Percentiles rank a stretch among this genome's conserved stretches.
Evolutionary conservation across 495 filamentous ascomycete species (phyloP).

Genomic region (Bacidia rubella): DNA sequence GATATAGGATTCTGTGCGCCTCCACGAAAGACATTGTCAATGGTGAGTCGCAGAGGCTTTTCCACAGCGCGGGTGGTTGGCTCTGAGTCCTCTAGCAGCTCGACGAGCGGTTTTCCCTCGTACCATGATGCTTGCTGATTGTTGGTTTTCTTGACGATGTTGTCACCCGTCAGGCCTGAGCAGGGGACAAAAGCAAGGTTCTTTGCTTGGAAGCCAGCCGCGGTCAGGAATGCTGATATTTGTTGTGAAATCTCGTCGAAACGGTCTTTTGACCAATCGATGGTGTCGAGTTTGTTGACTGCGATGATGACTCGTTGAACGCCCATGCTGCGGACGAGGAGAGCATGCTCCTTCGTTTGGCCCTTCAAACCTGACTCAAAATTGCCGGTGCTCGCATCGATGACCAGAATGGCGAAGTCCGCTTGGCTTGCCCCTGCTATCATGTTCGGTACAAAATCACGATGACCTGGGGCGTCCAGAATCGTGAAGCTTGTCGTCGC

Average conservation of each 20-base stretch:
- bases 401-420: conserved; percentile 89
- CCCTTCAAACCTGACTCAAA: conserved; percentile 90
- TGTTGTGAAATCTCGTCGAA: conserved; percentile 80
- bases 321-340: conserved; percentile 84
- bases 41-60: conserved; percentile 72
- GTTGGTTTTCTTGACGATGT: conserved; percentile 51
- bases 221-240: conserved; percentile 64
- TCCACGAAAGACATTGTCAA: conserved; percentile 72
- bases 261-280: conserved; percentile 63
- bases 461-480: conserved; percentile 85
- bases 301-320: conserved; percentile 78
- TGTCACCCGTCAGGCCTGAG: conserved; percentile 77
- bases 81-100: conserved; percentile 70
- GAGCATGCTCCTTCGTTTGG: conserved; percentile 86
- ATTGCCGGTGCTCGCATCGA: conserved; percentile 74
- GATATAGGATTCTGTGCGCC: conserved; percentile 59
- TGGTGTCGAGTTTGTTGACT: conserved; percentile 86
- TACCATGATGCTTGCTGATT: conserved; percentile 62
- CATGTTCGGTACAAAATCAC: conserved; percentile 97
- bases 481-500: conserved; percentile 80
- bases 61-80: conserved; percentile 54
- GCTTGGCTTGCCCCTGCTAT: conserved; percentile 93
- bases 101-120: conserved; percentile 58
- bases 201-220: conserved; percentile 65
- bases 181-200: conserved; percentile 79